phyloP scores from a whole-genome alignment of 1,284 basidiomycete species.

The Peniophora sp. region DNA sequence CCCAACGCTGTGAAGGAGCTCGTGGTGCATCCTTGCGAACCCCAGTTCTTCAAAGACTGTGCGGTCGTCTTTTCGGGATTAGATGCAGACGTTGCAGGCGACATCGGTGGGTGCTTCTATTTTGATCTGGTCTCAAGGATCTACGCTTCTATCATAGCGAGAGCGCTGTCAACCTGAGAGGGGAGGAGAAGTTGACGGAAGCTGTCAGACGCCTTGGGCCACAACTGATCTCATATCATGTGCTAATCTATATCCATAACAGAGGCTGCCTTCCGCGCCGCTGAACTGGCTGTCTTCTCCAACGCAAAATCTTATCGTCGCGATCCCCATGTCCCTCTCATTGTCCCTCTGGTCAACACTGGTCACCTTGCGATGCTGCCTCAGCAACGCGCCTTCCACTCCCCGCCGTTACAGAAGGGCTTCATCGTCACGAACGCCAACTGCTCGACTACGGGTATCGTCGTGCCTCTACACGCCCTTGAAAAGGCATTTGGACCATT shows the following conservation, averaged over 20 bases:
- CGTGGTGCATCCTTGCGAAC: constrained; percentile 73
- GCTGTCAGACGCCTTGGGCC: no score
- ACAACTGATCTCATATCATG: no score
- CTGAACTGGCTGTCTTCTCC: constrained; percentile 91
- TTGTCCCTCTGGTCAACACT: constrained; percentile 95
- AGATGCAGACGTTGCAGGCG: constrained; percentile 90
- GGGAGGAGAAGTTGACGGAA: no score
- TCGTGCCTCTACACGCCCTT: constrained; percentile 88
- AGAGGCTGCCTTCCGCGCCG: constrained; percentile 85
- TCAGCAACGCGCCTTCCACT: constrained; percentile 70
- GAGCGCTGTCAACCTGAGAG: no score
- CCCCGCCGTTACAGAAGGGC: constrained; percentile 72
- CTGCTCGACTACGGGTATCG: constrained; percentile 93
- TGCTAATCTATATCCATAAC: constrained; percentile 1
- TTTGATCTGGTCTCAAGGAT: no score
- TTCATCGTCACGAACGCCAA: constrained; percentile 99
- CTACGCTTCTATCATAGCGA: no score
- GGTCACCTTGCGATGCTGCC: constrained; percentile 80
- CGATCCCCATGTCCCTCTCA: constrained; percentile 91
- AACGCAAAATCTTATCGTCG: constrained; percentile 97
- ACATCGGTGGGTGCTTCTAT: constrained; percentile 66
- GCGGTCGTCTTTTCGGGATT: constrained; percentile 91
- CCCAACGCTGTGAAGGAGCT: constrained; percentile 64
- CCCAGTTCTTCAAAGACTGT: constrained; percentile 77
- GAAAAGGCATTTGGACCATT: constrained; percentile 91